Evolutionary conservation across 2,329 filamentous ascomycete genomes (phyloP).

Genomic region (Aspergillus transmontanensis): DNA sequence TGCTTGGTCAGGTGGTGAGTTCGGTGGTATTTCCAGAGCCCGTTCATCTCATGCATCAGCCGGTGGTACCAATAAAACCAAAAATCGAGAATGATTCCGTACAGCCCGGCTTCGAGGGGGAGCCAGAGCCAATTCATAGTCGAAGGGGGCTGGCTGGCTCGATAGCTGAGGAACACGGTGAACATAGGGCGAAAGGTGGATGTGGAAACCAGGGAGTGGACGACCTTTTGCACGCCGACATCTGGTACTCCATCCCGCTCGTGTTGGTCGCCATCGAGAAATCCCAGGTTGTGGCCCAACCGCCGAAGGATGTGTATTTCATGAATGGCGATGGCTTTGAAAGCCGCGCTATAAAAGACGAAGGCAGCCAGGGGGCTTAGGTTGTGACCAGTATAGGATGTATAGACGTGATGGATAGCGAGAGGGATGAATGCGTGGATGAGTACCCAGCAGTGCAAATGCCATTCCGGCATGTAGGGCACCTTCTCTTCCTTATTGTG

Average conservation of each 20-base stretch:
- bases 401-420: slow-evolving; percentile 40
- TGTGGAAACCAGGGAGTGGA: slow-evolving; percentile 36
- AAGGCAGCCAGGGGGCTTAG: slow-evolving; percentile 34
- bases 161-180: slow-evolving; percentile 37
- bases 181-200: slow-evolving; percentile 37
- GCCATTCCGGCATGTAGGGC: slow-evolving; percentile 41
- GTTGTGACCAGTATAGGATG: slow-evolving; percentile 32
- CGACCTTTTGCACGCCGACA: slow-evolving; percentile 38
- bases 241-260: slow-evolving; percentile 49
- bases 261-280: slow-evolving; percentile 50
- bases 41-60: slow-evolving; percentile 44
- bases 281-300: slow-evolving; percentile 43
- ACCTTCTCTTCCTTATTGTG: slow-evolving; percentile 47
- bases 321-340: slow-evolving; percentile 46
- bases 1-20: slow-evolving; percentile 52
- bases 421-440: slow-evolving; percentile 42
- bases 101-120: slow-evolving; percentile 43
- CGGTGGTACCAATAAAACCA: slow-evolving; percentile 47
- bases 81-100: slow-evolving; percentile 48
- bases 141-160: slow-evolving; percentile 23
- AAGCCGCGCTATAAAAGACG: slow-evolving; percentile 42
- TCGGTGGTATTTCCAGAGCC: slow-evolving; percentile 48
- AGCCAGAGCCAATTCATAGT: slow-evolving; percentile 40
- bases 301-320: slow-evolving; percentile 42
- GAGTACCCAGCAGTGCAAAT: slow-evolving; percentile 45